These are phyloP conservation scores for Magnolia officinalis DNA, from an alignment of 164 flowering plant species.

Conservation along the genomic window DNA sequence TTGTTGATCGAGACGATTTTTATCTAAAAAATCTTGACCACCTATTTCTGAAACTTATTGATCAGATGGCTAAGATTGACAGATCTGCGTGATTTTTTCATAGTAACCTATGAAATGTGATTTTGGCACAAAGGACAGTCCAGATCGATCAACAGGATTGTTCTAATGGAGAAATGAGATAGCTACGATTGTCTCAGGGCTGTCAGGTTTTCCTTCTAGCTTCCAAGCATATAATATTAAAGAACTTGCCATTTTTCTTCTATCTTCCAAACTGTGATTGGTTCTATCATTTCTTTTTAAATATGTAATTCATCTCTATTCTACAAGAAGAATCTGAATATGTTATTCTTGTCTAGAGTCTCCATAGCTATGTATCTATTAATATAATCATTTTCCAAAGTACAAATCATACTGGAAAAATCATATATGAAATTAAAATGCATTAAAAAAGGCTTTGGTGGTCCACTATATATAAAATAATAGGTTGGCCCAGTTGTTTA, in stretches of 20 bases:
- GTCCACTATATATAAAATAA: too few relatives aligned
- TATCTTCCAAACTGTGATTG: background rate
- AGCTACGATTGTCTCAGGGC: too few relatives aligned
- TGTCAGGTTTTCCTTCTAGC: background rate
- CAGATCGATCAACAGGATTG: too few relatives aligned
- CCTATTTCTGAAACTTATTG: too few relatives aligned
- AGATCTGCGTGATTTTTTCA: too few relatives aligned
- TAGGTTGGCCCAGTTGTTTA: background rate
- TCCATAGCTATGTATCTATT: background rate
- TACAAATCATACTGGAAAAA: background rate
- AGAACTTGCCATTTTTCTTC: background rate
- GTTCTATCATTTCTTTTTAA: background rate
- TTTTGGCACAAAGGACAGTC: too few relatives aligned
- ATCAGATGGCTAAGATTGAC: too few relatives aligned
- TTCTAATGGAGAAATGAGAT: too few relatives aligned
- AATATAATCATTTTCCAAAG: background rate
- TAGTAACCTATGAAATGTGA: too few relatives aligned
- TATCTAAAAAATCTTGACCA: too few relatives aligned
- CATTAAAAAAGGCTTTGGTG: too few relatives aligned
- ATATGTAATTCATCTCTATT: background rate
- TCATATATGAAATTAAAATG: background rate
- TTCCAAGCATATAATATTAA: background rate
- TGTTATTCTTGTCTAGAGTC: background rate
- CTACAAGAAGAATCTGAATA: background rate
- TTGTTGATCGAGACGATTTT: too few relatives aligned